phyloP scores from a whole-genome alignment of 2,329 filamentous ascomycete genomes.

The Rhinocladiella similis region DNA sequence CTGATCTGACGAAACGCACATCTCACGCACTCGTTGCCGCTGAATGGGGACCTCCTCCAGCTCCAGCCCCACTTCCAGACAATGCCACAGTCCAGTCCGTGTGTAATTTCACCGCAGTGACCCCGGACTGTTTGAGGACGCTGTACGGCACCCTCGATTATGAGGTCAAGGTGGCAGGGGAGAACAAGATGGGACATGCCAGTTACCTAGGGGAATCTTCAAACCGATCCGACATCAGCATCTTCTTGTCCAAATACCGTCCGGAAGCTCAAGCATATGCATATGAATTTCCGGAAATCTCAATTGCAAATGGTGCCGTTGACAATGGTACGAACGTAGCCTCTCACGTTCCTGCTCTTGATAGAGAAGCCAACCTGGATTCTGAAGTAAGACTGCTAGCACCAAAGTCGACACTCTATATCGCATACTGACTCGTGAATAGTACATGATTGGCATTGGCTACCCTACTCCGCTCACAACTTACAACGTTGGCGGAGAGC shows the following conservation, averaged over 20 bases:
- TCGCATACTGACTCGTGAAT: background rate
- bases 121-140: slow-evolving; percentile 54
- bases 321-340: slow-evolving; percentile 24
- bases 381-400: slow-evolving; percentile 3
- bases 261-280: slow-evolving; percentile 38
- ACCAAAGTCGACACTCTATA: background rate
- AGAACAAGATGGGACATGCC: slow-evolving; percentile 47
- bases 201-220: slow-evolving; percentile 49
- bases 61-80: slow-evolving; percentile 8
- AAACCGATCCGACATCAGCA: slow-evolving; percentile 46
- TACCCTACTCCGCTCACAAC: slow-evolving; percentile 47
- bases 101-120: slow-evolving; percentile 55
- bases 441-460: slow-evolving; percentile 28
- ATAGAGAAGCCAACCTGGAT: slow-evolving; percentile 24
- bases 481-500: slow-evolving; percentile 55
- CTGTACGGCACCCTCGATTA: slow-evolving; percentile 58
- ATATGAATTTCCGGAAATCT: slow-evolving; percentile 35
- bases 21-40: slow-evolving; percentile 13
- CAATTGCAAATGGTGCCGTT: slow-evolving; percentile 35
- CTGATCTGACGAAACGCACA: slow-evolving; percentile 12
- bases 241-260: slow-evolving; percentile 39
- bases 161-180: slow-evolving; percentile 43
- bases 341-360: slow-evolving; percentile 1
- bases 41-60: slow-evolving; percentile 14
- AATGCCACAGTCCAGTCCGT: slow-evolving; percentile 36